Base-by-base conservation (phyloP, 371 early-diverging fungal genomes). In the Mucor velutinosus region DNA sequence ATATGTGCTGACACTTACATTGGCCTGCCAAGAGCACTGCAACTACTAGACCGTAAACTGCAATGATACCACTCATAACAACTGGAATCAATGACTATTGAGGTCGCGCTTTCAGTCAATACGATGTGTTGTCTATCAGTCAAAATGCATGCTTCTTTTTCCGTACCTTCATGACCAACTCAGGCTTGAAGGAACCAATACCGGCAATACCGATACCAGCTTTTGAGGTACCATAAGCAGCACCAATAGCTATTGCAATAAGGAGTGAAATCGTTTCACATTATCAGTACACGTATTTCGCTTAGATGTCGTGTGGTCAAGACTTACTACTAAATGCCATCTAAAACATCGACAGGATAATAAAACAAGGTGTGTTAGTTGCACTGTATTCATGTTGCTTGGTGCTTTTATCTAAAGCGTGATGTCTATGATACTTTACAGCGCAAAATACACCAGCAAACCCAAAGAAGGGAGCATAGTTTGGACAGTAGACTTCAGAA, bases 21-120 rank as follows among this genome's bases (percentile, higher is more conserved):
- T 88, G 86, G 76, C 89, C 91, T 39, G 90, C 84, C 60, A 95
- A 89, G 53, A 95, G 82, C 17, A 94, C 96, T 17, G 94, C 84
- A 19, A 95, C 94, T 7, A 94, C 95, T 8, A 95, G 75, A 35
- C 96, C 96, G 79, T 95, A 95, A 67, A 95, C 92, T 69, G 89
- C 95, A 73, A 95, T 91, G 80, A 95, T 95, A 93, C 96, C 96
- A 75, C 94, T 94, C 96, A 95, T 95, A 68, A 95, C 89, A 59
- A 95, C 94, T 21, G 95, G 95, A 65, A 95, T 90, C 57, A 93
- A 85, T 55, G 91, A 86, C 79, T 81, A 65, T 35, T 43, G 25
- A 19, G 51, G 23, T 51, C 51, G 51, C 51, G 51, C 12, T 51
- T 51, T 45, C 19, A 14, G 23, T 51, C 23, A 51, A 3, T 51